phyloP scores from a whole-genome alignment of 768 basidiomycete species.

The Kwoniella mangroviensis region DNA sequence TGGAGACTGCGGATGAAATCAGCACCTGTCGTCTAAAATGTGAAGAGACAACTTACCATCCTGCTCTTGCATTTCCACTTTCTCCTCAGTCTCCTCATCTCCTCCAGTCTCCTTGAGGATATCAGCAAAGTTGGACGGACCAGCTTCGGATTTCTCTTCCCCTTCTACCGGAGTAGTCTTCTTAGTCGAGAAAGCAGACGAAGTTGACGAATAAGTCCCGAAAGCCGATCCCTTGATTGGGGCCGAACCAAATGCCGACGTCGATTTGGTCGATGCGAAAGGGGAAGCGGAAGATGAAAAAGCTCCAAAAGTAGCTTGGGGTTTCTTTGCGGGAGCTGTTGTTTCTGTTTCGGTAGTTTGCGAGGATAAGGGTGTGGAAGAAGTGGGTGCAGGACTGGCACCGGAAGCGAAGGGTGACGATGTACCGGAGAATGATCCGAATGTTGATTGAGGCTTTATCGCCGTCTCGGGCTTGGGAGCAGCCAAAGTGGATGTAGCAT shows the following conservation, averaged over 20 bases:
- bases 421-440: slow-evolving; percentile 6
- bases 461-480: slow-evolving; percentile 6
- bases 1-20: slow-evolving; percentile 48
- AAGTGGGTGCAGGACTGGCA: not conserved
- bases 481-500: not conserved
- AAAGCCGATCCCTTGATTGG: slow-evolving; percentile 37
- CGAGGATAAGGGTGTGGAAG: not conserved
- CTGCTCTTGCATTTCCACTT: slow-evolving; percentile 56
- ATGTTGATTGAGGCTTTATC: not conserved
- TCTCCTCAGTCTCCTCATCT: slow-evolving; percentile 45
- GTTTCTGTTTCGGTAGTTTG: slow-evolving; percentile 5
- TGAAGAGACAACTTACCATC: slow-evolving; percentile 50
- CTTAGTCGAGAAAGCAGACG: slow-evolving; percentile 50
- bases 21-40: not conserved
- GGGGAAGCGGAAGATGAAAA: slow-evolving; percentile 47
- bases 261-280: slow-evolving; percentile 30
- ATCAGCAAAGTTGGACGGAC: slow-evolving; percentile 49
- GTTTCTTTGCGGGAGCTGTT: slow-evolving; percentile 43
- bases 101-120: slow-evolving; percentile 37
- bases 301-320: slow-evolving; percentile 51
- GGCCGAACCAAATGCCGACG: slow-evolving; percentile 23
- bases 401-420: slow-evolving; percentile 1
- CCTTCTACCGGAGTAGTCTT: slow-evolving; percentile 14
- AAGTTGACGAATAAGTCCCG: slow-evolving; percentile 43
- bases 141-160: slow-evolving; percentile 28